Base-by-base conservation (phyloP, 106 monocot genomes). In the Phalaenopsis aphrodite region DNA sequence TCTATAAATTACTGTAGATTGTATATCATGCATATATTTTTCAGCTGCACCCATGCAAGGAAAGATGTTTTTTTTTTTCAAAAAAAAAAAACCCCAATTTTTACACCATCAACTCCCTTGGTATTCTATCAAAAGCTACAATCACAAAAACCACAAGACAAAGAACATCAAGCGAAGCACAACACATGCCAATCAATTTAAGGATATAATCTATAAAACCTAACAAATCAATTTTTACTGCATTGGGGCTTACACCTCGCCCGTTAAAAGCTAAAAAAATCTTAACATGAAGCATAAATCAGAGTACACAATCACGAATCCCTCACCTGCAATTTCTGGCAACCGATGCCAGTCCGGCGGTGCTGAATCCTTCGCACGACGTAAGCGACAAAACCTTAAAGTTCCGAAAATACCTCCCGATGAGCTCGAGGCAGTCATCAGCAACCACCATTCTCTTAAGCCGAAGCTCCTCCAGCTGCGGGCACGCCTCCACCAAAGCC, bases 381-480 rank as follows among this genome's bases (percentile, higher is more conserved):
- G 75, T 65, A 55, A 95, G 81, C 7, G 61, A 71, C 2, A 95
- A 77, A 17, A 82, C 79, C 84, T 56, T 87, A 61, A 95, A 89
- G 56, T 84, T 84, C 82, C 78, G 76, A 67, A 95, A 95, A 16
- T 78, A 83, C 47, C 81, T 78, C 17, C 86, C 88, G 42, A 95
- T 80, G n/a, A 91, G 36, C 79, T 91, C 90, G 46, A 93, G 89
- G 79, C 89, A 90, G 73, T 92, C 95, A 69, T 95, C 95, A 4
- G 90, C 82, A 17, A 95, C 86, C n/a, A 91, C 88, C 95, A 95
- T 95, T 79, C 95, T 82, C 86, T 95, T 95, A 18, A 95, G 67
- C 81, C 89, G 77, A 49, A 95, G 68, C 84, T 89, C 95, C 89
- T 92, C 95, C 21, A 95, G 82, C 52, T 76, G 55, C 52, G 95